Base-by-base conservation (phyloP, 2,329 filamentous ascomycete species). In the Grosmannia serpens region DNA sequence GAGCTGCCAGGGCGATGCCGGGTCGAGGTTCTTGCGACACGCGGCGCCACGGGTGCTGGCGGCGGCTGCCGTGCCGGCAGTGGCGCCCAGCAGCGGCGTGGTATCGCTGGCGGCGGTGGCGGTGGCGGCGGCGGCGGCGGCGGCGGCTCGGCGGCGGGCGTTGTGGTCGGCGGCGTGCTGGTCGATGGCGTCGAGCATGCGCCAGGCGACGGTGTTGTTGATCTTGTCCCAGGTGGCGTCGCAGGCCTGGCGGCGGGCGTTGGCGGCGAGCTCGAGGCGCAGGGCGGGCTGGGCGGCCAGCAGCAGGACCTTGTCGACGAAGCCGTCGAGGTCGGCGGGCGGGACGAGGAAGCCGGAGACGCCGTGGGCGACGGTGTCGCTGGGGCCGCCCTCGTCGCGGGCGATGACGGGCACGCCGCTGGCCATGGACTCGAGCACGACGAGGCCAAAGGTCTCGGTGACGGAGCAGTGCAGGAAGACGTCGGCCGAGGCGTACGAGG, bases 391-490 rank as follows among this genome's bases (percentile, higher is more conserved):
- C 66, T 86, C 82, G 64, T 88, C 84, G 52, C 86, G 77, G 3
- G 85, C 85, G 56, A 88, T 75, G 27, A 88, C 85, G 0, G 85
- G 84, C 2, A 89, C 76, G 3, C 84, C 84, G 62, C 83, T 86
- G 0, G 85, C 84, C 84, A 88, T 87, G 3, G 82, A 81, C 69
- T 88, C 85, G 2, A 88, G 73, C 1, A 88, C 85, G 0, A 88
- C 85, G 11, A 88, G 73, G 0, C 85, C 85, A 68, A 88, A 88
- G 0, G 85, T 88, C 69, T 88, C 85, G 0, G 85, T 88, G 59
- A 88, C 74, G 26, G 83, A 88, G 70, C 84, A 87, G 70, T 88
- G 85, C 17, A 88, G 70, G 66, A 88, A 88, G n/a, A 88, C 64
- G 65, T 88, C 85, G 0, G 80, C 84, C 4, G 80, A 81, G 2